Evolutionary conservation across 768 basidiomycete species (phyloP).

Genomic region (Fistulinella prunicolor): DNA sequence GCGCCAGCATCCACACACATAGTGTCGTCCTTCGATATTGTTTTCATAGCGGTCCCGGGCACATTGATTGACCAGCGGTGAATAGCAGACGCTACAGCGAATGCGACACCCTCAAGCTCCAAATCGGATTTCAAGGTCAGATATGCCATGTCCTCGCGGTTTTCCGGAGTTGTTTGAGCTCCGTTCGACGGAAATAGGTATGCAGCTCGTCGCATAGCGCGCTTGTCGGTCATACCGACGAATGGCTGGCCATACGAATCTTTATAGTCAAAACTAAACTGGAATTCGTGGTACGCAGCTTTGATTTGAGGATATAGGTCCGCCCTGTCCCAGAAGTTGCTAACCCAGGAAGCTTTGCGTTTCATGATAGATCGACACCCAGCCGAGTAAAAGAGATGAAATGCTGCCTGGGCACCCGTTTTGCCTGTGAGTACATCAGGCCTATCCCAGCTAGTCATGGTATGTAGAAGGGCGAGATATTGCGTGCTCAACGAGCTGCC

Average conservation of each 20-base stretch:
- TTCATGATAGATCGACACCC: conserved; percentile 37
- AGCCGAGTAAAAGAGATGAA: conserved; percentile 24
- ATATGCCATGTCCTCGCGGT: neutral
- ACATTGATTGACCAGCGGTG: neutral
- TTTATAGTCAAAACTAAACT: too few species aligned
- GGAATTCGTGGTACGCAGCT: neutral
- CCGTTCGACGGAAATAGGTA: neutral
- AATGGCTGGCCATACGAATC: too few species aligned
- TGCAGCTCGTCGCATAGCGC: neutral
- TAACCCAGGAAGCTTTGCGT: conserved; percentile 9
- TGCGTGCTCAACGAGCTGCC: conserved; percentile 21
- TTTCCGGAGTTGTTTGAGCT: neutral
- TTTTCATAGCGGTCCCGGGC: neutral
- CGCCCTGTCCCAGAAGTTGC: neutral
- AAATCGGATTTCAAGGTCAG: neutral
- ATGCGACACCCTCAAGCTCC: neutral
- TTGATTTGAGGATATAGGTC: neutral
- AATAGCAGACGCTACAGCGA: conserved; percentile 1
- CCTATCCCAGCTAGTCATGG: conserved; percentile 36
- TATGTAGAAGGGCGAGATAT: conserved; percentile 41
- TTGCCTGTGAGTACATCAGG: conserved; percentile 41
- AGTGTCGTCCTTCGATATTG: neutral
- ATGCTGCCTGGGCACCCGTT: conserved; percentile 42
- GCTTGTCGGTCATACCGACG: neutral
- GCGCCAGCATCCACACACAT: too few species aligned